A percentile compares a stretch with the other conserved stretches of the same genome.
Conservation (phyloP, 1,139 yeast species). For the Diutina rugosa region DNA sequence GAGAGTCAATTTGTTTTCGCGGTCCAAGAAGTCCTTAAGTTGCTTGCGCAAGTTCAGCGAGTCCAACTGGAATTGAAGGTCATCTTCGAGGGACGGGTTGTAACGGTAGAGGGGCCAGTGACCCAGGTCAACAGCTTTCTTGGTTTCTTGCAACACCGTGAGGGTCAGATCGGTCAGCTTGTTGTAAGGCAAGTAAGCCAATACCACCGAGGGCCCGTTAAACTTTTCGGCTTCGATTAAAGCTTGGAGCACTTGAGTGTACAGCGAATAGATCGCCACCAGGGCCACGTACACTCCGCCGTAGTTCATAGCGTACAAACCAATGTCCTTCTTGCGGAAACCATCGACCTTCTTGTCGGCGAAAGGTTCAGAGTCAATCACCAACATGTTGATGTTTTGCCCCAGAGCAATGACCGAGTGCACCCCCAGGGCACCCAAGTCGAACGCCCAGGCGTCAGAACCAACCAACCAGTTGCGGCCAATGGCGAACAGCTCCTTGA, state of each 20-base stretch:
- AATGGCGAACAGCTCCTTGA: constrained; percentile 29
- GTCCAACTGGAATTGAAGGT: constrained; percentile 58
- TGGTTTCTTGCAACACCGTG: constrained; percentile 73
- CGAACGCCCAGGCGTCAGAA: constrained; percentile 93
- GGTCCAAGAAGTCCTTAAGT: constrained; percentile 67
- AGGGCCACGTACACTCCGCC: constrained; percentile 89
- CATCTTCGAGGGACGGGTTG: constrained; percentile 43
- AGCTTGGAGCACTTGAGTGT: constrained; percentile 86
- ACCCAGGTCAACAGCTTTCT: constrained; percentile 83
- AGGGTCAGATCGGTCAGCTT: constrained; percentile 59
- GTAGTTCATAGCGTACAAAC: constrained; percentile 89
- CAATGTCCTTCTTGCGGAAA: constrained; percentile 80
- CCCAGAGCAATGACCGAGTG: constrained; percentile 73
- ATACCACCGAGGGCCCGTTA: constrained; percentile 81
- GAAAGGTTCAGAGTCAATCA: constrained; percentile 88
- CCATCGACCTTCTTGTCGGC: constrained; percentile 11
- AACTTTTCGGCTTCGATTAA: constrained; percentile 78
- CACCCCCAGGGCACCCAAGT: constrained; percentile 83
- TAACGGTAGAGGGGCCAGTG: constrained; percentile 92
- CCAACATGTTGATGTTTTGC: constrained; percentile 68
- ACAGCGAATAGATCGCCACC: constrained; percentile 85
- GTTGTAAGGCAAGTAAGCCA: constrained; percentile 78
- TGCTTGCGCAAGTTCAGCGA: constrained; percentile 73
- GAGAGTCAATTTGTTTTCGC: constrained; percentile 77
- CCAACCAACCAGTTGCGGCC: constrained; percentile 77